A percentile compares a stretch with the other conserved stretches of the same genome.
Conservation (phyloP, 2,329 filamentous ascomycete genomes). For the Dryadomyces quercus-mongolicae region DNA sequence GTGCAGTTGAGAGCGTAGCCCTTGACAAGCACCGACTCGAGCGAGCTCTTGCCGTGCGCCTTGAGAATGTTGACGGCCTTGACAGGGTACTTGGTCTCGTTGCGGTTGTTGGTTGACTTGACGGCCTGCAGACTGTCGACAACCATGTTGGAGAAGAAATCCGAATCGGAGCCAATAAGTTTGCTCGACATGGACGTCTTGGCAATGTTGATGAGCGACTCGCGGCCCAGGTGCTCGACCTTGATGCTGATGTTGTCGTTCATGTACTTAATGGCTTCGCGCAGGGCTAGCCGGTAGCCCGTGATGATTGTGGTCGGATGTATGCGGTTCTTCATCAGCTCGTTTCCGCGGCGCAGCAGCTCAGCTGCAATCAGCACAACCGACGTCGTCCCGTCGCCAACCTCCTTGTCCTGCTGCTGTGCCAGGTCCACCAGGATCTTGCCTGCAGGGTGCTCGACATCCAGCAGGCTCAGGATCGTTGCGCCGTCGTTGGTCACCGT, state of each 20-base stretch:
- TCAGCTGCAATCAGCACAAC: slow-evolving; percentile 96
- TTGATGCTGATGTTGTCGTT: slow-evolving; percentile 96
- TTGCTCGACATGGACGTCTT: slow-evolving; percentile 99
- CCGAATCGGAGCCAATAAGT: slow-evolving; percentile 89
- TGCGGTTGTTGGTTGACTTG: slow-evolving; percentile 82
- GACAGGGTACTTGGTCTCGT: slow-evolving; percentile 91
- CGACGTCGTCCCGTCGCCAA: slow-evolving; percentile 95
- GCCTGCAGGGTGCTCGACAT: slow-evolving; percentile 94
- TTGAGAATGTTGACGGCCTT: slow-evolving; percentile 99
- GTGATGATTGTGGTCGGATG: slow-evolving; percentile 99
- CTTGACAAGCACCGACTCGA: slow-evolving; percentile 76
- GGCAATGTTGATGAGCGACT: slow-evolving; percentile 86
- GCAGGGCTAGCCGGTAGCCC: slow-evolving; percentile 86
- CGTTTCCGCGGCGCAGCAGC: slow-evolving; percentile 84
- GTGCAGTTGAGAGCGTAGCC: slow-evolving; percentile 98
- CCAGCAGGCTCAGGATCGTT: slow-evolving; percentile 87
- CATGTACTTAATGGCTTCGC: slow-evolving; percentile 98
- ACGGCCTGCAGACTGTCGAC: slow-evolving; percentile 94
- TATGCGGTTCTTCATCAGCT: slow-evolving; percentile 99
- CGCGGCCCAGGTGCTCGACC: slow-evolving; percentile 80
- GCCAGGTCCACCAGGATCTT: slow-evolving; percentile 97
- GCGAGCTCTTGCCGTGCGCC: slow-evolving; percentile 85
- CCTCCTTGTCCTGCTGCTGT: slow-evolving; percentile 98
- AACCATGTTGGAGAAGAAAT: slow-evolving; percentile 96
- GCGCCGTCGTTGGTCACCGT: slow-evolving; percentile 98